These are phyloP conservation scores for Pseudogymnoascus sp. DNA, from an alignment of 2,329 filamentous ascomycete species.

Conservation along the genomic window DNA sequence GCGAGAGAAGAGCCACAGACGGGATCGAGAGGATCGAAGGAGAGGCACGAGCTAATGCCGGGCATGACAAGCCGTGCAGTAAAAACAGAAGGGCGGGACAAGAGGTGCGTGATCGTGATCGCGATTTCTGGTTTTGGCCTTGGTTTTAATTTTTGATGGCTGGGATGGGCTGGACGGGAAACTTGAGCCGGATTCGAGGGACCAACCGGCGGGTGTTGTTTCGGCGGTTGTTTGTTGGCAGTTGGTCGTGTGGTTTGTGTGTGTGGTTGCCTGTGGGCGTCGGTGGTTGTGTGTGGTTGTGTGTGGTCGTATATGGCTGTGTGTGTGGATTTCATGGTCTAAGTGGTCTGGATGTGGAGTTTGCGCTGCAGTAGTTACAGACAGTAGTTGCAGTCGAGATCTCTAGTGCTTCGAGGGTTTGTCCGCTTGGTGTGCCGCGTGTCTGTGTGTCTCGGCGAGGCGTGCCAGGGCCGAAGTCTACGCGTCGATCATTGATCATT, in stretches of 20 bases:
- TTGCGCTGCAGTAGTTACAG: not conserved
- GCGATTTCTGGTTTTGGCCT: not conserved
- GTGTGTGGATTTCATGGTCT: not conserved
- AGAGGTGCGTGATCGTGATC: not conserved
- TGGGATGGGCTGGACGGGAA: not conserved
- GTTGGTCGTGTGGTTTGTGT: not conserved
- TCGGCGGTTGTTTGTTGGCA: not conserved
- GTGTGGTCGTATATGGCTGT: not conserved
- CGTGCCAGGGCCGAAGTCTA: not conserved
- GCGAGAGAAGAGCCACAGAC: not conserved
- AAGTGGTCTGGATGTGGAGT: not conserved
- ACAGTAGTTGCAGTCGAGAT: not conserved
- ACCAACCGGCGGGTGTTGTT: not conserved
- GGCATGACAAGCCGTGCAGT: not conserved
- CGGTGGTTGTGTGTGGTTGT: not conserved
- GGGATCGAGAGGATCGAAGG: not conserved
- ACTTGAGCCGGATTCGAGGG: not conserved
- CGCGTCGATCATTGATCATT: not conserved
- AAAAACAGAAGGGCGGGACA: not conserved
- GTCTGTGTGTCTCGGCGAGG: conserved; percentile 2
- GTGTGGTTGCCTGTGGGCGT: not conserved
- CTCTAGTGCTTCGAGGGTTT: not conserved
- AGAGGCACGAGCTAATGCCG: not conserved
- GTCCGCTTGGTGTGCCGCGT: not conserved
- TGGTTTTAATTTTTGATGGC: too few relatives aligned